These are phyloP conservation scores for Dryas integrifolia DNA, from an alignment of 331 rosid species.

Conservation along the genomic window DNA sequence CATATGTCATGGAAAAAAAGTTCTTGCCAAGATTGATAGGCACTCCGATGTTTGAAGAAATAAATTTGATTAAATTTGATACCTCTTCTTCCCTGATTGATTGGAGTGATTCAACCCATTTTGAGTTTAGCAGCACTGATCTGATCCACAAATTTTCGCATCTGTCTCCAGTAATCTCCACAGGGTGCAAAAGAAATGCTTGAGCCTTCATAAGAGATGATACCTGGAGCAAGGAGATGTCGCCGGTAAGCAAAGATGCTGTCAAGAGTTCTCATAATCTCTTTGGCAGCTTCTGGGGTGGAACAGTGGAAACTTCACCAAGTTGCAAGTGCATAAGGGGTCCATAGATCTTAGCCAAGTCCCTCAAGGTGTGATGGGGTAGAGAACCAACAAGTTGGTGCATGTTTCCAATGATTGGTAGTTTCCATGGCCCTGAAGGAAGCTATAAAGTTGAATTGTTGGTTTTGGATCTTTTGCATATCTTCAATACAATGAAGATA, in stretches of 20 bases:
- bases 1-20: background rate
- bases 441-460: background rate
- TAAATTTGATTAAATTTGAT: background rate
- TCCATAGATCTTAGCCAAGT: constrained; percentile 17
- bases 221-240: background rate
- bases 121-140: constrained; percentile 8
- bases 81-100: constrained; percentile 19
- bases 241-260: constrained; percentile 13
- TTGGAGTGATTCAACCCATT: constrained; percentile 10
- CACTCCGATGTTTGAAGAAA: background rate
- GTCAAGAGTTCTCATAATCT: constrained; percentile 15
- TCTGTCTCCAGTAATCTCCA: constrained; percentile 24
- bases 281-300: constrained; percentile 16
- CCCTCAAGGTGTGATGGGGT: constrained; percentile 27
- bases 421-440: constrained; percentile 38
- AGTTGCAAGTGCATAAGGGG: constrained; percentile 18
- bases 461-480: background rate
- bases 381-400: constrained; percentile 21
- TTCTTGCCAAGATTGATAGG: constrained; percentile 2
- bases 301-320: constrained; percentile 11
- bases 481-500: constrained; percentile 12
- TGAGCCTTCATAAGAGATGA: background rate
- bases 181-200: constrained; percentile 7
- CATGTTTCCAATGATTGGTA: constrained; percentile 41
- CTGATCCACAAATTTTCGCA: constrained; percentile 4